These are phyloP conservation scores for Sugiyamaella boreocaroliniensis DNA, from an alignment of 805 yeast genomes.

Conservation along the genomic window DNA sequence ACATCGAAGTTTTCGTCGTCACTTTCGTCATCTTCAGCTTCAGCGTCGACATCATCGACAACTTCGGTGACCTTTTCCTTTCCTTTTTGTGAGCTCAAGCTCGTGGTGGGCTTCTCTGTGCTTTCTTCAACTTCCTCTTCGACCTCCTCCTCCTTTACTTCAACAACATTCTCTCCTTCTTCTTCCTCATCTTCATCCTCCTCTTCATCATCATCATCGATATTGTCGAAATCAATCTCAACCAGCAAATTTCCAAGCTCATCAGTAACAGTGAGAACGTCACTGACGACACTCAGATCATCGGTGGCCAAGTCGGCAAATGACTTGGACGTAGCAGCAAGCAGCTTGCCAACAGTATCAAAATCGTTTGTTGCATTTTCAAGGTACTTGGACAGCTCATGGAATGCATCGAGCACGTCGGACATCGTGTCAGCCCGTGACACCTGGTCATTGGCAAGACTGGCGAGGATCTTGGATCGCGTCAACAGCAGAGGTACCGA, in stretches of 20 bases:
- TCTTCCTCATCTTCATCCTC: background rate
- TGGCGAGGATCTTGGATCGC: conserved; percentile 37
- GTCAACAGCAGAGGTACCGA: conserved; percentile 46
- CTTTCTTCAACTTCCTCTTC: too few species aligned
- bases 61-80: conserved; percentile 25
- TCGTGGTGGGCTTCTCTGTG: background rate
- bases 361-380: conserved; percentile 39
- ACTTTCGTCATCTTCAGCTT: background rate
- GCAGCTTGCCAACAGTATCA: conserved; percentile 35
- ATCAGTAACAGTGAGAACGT: background rate
- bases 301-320: background rate
- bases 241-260: background rate
- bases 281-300: conserved; percentile 1
- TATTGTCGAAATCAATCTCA: background rate
- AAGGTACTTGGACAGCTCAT: background rate
- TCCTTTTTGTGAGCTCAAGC: too few species aligned
- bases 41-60: conserved; percentile 41
- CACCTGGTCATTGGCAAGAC: background rate
- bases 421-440: background rate
- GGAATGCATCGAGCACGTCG: background rate
- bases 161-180: background rate
- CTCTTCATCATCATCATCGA: background rate
- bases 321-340: background rate
- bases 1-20: conserved; percentile 2
- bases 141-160: background rate